Evolutionary conservation across 2,329 filamentous ascomycete species (phyloP), one percentile per base, ranked within the genome.

Genomic region (Bipolaris zeicola): DNA sequence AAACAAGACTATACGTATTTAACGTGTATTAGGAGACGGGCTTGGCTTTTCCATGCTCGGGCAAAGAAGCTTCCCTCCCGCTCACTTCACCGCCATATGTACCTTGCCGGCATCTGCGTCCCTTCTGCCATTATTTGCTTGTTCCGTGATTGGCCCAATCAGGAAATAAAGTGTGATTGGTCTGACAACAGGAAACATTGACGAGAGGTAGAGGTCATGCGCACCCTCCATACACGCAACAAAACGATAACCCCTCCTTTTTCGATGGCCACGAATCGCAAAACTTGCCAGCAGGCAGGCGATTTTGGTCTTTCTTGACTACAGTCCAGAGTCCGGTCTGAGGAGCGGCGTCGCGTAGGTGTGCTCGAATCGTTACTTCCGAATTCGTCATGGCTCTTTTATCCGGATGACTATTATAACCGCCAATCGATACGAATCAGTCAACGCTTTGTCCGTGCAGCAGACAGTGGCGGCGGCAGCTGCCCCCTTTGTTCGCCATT

Each of bases 1-100:
- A 53, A 36, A 16, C 37, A 14, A 31, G 45, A 36, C 45, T 44
- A 54, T 20, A 38, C 2, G 36, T 18, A 38, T 38, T 16, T 18
- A 24, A 36, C 13, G 20, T 14, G 14, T 18, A 24, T 14, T 14
- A 39, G 37, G 44, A 24, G 44, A 18, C 14, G 14, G 43, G 38
- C 45, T 50, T 50, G 45, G 42, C 50, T 50, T 28, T 16, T 16
- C 24, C 38, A 22, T 33, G 34, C 43, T 48, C 22, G 28, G 34
- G 13, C 33, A 16, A 44, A 34, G 10, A 55, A 51, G 42, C 22
- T 36, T 46, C 22, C 36, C 13, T 31, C 22, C 7, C 33, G n/a
- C 24, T 22, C 34, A 43, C 43, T 38, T 52, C 54, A 57, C 54
- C 54, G 54, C 54, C 50, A 42, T 42, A 48, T 52, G 42, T 57